Evolutionary conservation across 1,284 basidiomycete species (phyloP), one percentile per base, ranked within the genome.

Genomic region (Stygiomarasmius scandens): DNA sequence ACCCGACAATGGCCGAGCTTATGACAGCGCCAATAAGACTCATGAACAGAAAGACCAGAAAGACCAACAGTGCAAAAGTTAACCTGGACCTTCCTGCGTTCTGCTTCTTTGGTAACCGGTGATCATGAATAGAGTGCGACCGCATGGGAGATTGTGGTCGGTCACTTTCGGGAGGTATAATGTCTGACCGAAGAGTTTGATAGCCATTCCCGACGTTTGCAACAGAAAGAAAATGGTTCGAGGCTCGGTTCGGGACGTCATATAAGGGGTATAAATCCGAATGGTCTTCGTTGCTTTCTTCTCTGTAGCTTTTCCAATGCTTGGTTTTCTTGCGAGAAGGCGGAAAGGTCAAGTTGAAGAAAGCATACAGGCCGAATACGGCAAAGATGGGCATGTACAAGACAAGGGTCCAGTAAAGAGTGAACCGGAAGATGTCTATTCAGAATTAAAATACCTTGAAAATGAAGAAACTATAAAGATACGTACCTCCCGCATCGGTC

Each of bases 371-470:
- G 0, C 90, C 90, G 61, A 86, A 87, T 45, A 89, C 55, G 45
- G 89, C 67, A 69, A 90, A 93, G 47, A 87, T 74, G 1, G 88
- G 88, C 1, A 81, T 80, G 69, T 92, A 84, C 64, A 94, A 85
- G 54, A 91, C 77, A 27, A 95, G 71, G 1, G 85, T 90, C 93
- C 93, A 95, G 69, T 89, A 94, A 29, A 95, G 77, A 9, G 91
- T 95, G 74, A 92, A 95, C 25, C 78, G 79, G 76, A 93, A 95
- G 55, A 94, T 76, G 58, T 91, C 92, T 93, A 58, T 16, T 25
- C 52, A 11, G 14, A 41, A 24, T n/a, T n/a, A n/a, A n/a, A n/a
- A n/a, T n/a, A n/a, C n/a, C n/a, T n/a, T n/a, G n/a, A n/a, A n/a
- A n/a, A n/a, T n/a, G n/a, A n/a, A n/a, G n/a, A n/a, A n/a, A n/a